Base-by-base conservation (phyloP, 169 alveolate species). In the Eimeria acervulina region DNA sequence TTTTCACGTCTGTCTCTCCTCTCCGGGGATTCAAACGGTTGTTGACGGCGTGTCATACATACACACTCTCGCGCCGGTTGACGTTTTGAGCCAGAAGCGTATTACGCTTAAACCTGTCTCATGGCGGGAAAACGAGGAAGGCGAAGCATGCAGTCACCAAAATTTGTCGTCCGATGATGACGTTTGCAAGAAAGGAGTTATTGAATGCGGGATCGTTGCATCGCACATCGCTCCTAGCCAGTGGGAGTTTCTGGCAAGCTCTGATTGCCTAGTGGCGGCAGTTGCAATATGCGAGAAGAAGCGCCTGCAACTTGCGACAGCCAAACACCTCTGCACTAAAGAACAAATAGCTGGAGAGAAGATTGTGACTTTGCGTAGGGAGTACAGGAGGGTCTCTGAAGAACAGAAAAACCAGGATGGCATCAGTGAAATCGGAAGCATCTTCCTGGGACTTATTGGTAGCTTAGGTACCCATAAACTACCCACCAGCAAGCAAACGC, bases 11-110 rank as follows among this genome's bases (percentile, higher is more conserved):
- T 93, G 96, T 33, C 72, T 93, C 15, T 66, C 92, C 17, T 40
- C 96, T 21, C 94, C 96, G 31, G 84, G 89, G 19, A 21, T 93
- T n/a, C 94, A 51, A 15, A 72, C 93, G 8, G 96, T 93, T 28
- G 44, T 40, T 13, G 90, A 83, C 68, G 96, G 94, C 52, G 40
- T 93, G 38, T n/a, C 80, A 15, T 66, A 51, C 52, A 10, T 93
- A 42, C 90, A 68, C 7, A 83, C 96, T 28, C 88, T 93, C 31
- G 28, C 4, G 1, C 94, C 81, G 7, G 66, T 93, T 47, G 96
- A 93, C 7, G 90, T 51, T n/a, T 36, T 61, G 40, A 38, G 81
- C 44, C 81, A 85, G 66, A 36, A 85, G 61, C 83, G 59, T 23
- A 26, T 85, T 36, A 19, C 38, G 47, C 93, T 85, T 61, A 28